These are phyloP conservation scores for Crassisporium funariophilum DNA, from an alignment of 768 basidiomycete species.

Conservation along the genomic window DNA sequence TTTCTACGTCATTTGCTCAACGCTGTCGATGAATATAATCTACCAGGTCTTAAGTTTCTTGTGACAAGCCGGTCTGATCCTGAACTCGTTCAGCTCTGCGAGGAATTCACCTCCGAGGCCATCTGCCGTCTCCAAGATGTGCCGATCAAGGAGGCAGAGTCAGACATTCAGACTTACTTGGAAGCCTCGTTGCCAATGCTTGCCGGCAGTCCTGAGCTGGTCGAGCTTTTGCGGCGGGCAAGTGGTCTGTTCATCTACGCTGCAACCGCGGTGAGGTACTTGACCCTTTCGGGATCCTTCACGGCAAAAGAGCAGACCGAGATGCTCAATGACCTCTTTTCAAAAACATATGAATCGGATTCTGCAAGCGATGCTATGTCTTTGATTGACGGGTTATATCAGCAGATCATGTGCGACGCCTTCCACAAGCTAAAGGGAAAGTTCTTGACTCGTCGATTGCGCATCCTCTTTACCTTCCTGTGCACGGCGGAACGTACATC, in stretches of 20 bases:
- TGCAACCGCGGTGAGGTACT: constrained; percentile 24
- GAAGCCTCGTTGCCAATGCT: constrained; percentile 5
- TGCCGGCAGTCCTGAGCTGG: neutral
- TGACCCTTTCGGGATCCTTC: constrained; percentile 3
- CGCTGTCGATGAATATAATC: constrained; percentile 7
- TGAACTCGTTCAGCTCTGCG: constrained; percentile 12
- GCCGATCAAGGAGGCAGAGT: constrained; percentile 3
- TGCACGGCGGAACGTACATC: constrained; percentile 20
- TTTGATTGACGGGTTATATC: constrained; percentile 16
- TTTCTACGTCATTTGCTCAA: constrained; percentile 17
- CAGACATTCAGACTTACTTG: constrained; percentile 10
- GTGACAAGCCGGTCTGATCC: constrained; percentile 25
- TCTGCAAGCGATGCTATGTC: neutral
- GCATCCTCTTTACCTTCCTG: constrained; percentile 23
- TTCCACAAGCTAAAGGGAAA: constrained; percentile 13
- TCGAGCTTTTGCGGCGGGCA: constrained; percentile 13
- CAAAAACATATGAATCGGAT: neutral
- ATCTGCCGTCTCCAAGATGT: constrained; percentile 17
- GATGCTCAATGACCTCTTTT: constrained; percentile 6
- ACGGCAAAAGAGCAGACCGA: constrained; percentile 4
- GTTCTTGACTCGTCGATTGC: constrained; percentile 4
- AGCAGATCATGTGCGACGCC: constrained; percentile 14
- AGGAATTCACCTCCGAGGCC: constrained; percentile 10
- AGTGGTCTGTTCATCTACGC: constrained; percentile 31
- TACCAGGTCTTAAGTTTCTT: constrained; percentile 23